Base-by-base conservation (phyloP, 495 filamentous ascomycete genomes). In the Ramalina intermedia region DNA sequence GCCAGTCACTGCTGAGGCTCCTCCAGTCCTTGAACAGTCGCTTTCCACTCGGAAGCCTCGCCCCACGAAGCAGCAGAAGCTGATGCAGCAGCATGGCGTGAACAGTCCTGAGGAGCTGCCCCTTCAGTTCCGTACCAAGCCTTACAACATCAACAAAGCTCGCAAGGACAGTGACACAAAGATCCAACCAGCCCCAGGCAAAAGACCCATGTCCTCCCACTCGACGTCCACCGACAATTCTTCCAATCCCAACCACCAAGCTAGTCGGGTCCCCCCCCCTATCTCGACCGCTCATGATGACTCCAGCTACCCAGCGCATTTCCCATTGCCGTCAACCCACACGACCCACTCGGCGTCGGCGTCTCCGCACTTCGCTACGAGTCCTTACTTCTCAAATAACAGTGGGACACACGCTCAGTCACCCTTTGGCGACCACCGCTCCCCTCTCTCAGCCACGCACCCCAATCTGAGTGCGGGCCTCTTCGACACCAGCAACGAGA, bases 41-140 rank as follows among this genome's bases (percentile, higher is more conserved):
- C 77, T 87, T 60, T 94, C 87, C 35, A 99, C 91, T n/a, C 79
- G 91, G 41, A 99, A 99, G 63, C 93, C 93, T 33, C 80, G 91
- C 8, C 91, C 91, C 12, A 99, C 91, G 3, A 99, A 99, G 65
- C 79, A 95, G 58, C 90, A 96, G 63, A 96, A 96, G 68, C 73
- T 96, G 54, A 87, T 99, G 78, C 76, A 76, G 7, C 80, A 89
- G 54, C 76, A 87, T 37, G 87, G 87, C 26, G 81, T 98, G 11
- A 79, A 83, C 1, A 82, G 87, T 56, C 85, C 86, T 0, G 93
- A 96, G 38, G 82, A 94, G 50, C 75, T 98, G 0, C 91, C 91
- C 1, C 78, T 83, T 52, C 77, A 80, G 51, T 71, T 89, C 45
- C 79, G 84, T 36, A 75, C 81, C 7, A 95, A 93, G 63, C 75